A percentile compares a stretch with the other conserved stretches of the same genome.
phyloP scores from a whole-genome alignment of 2,329 filamentous ascomycete species.

The Trichoderma sp. region DNA sequence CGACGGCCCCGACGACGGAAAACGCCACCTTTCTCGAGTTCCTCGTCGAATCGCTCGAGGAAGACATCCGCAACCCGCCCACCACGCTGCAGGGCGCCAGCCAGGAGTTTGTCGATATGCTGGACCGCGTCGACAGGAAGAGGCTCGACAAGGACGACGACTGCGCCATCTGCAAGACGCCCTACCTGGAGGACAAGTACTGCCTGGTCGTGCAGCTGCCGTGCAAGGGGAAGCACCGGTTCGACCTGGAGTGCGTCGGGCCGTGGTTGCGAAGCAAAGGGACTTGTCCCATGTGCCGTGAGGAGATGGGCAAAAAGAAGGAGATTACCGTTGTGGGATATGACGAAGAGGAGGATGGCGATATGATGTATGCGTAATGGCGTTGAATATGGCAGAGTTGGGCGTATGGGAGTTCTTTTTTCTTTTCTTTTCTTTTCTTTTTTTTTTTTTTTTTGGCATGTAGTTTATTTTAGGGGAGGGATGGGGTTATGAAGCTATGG shows the following conservation, averaged over 20 bases:
- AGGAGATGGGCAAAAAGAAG: slow-evolving; percentile 57
- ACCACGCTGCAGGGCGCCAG: slow-evolving; percentile 51
- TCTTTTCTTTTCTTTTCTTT: no score
- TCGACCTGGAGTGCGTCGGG: slow-evolving; percentile 65
- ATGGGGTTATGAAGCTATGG: background rate
- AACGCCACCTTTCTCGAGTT: slow-evolving; percentile 50
- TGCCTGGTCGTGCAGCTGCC: slow-evolving; percentile 63
- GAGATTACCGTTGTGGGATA: slow-evolving; percentile 43
- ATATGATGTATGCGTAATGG: slow-evolving; percentile 42
- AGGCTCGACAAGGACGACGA: slow-evolving; percentile 47
- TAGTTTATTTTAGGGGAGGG: background rate
- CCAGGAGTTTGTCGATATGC: slow-evolving; percentile 56
- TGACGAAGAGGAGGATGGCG: slow-evolving; percentile 50
- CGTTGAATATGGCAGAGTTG: background rate
- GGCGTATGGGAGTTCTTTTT: slow-evolving; percentile 28
- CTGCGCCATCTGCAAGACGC: slow-evolving; percentile 63
- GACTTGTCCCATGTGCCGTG: slow-evolving; percentile 61
- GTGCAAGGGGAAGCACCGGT: slow-evolving; percentile 56
- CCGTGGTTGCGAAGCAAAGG: slow-evolving; percentile 64
- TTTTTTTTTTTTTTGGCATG: no score
- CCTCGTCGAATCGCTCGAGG: slow-evolving; percentile 48
- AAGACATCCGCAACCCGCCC: slow-evolving; percentile 52
- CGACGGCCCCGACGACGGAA: slow-evolving; percentile 45
- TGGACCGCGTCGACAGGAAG: slow-evolving; percentile 57
- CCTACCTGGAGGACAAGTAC: slow-evolving; percentile 59